These are phyloP conservation scores for Abrus pulchellus DNA, from an alignment of 306 rosid genomes.

Conservation along the genomic window DNA sequence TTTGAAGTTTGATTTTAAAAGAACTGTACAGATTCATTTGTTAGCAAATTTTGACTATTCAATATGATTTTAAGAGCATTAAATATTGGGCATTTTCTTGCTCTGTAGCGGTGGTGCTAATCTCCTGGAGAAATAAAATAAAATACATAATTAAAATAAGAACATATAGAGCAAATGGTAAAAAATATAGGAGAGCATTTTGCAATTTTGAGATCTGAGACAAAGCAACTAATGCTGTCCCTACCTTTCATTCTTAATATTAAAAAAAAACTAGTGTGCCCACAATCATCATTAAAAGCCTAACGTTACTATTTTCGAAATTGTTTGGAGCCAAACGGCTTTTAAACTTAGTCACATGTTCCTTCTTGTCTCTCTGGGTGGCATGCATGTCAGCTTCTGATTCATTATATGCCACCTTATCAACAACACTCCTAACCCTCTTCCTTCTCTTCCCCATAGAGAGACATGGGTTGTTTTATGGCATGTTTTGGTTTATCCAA, in stretches of 20 bases:
- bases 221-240: conserved; percentile 22
- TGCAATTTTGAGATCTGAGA: conserved; percentile 38
- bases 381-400: conserved; percentile 24
- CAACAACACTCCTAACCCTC: conserved; percentile 41
- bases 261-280: conserved; percentile 16
- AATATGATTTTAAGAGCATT: not conserved
- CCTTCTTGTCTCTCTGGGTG: conserved; percentile 22
- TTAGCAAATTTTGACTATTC: no score
- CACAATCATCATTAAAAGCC: conserved; percentile 69
- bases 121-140: not conserved
- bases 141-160: not conserved
- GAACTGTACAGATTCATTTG: no score
- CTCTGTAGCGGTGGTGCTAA: not conserved
- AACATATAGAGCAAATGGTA: not conserved
- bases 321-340: conserved; percentile 77
- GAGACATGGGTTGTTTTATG: conserved; percentile 84
- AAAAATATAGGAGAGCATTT: not conserved
- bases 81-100: not conserved
- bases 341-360: conserved; percentile 52
- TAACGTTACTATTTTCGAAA: conserved; percentile 85
- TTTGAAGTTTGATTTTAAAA: not conserved
- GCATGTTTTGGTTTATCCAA: conserved; percentile 76
- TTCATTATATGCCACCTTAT: conserved; percentile 30
- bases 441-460: conserved; percentile 25
- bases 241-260: not conserved